Evolutionary conservation across 129 eudicot genomes (phyloP), one percentile per base, ranked within the genome.

Genomic region (Helianthus tuberosus): DNA sequence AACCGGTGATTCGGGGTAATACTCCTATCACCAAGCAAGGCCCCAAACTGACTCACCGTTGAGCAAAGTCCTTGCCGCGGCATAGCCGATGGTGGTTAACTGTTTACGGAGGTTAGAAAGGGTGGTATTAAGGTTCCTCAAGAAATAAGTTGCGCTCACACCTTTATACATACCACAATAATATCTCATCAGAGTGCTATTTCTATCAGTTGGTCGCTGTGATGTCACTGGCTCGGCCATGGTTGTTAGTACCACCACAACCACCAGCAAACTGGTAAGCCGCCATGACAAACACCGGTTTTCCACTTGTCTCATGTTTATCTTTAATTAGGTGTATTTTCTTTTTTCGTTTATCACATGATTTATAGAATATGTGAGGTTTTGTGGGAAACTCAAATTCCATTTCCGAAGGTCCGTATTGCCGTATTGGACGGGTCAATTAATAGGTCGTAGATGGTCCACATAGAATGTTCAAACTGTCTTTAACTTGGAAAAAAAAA

Each of bases 21-120:
- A n/a, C n/a, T n/a, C n/a, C n/a, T n/a, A n/a, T n/a, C 96, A 90
- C 85, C 85, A 88, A 5, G 68, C 90, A 82, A 87, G 83, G 6
- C 89, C 90, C 74, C 89, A 90, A 0, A 83, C 93, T 0, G 90
- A 83, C 76, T 89, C 86, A 11, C 90, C 83, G 5, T 81, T 82
- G 67, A 85, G 38, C 48, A 88, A 74, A 79, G 79, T 82, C 67
- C 83, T 78, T 7, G 84, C 86, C 0, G 89, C 75, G 1, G 87
- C 88, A 53, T 87, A 90, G 38, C 57, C 74, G 25, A 44, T 76
- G 77, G 60, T 46, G 6, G 82, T 43, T 8, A 87, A 14, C 75
- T 90, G 85, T 0, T 32, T 57, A 49, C 93, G 84, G 13, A 90
- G 87, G 72, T 80, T 84, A 15, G 84, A 11, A 66, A 90, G 83